Percentiles rank a stretch among this genome's conserved stretches.
These are phyloP conservation scores for Suillus lakei DNA, from an alignment of 768 basidiomycete species.

Conservation along the genomic window DNA sequence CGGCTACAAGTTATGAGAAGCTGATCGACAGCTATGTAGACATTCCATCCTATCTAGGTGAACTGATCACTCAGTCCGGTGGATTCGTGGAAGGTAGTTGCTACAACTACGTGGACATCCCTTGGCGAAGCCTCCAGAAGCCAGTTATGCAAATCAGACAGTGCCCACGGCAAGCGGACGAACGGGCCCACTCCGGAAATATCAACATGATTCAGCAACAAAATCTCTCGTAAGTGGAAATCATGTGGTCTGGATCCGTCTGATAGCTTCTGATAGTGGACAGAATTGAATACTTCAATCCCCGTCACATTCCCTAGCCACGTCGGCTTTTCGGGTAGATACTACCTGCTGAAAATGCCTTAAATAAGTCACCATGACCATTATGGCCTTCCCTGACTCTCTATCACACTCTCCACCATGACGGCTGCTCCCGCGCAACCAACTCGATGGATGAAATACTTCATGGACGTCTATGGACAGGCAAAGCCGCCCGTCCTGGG, in stretches of 20 bases:
- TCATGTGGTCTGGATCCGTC: neutral
- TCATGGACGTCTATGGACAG: slow-evolving; percentile 24
- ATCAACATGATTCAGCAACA: neutral
- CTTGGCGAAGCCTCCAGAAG: neutral
- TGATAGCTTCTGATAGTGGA: neutral
- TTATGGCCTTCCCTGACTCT: neutral
- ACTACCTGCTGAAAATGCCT: neutral
- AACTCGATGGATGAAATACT: slow-evolving; percentile 32
- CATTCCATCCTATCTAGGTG: neutral
- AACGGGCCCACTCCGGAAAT: neutral
- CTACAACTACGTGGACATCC: slow-evolving; percentile 3
- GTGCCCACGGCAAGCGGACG: neutral
- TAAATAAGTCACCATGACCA: neutral
- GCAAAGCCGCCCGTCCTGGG: slow-evolving; percentile 44
- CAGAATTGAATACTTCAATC: neutral
- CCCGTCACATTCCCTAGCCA: slow-evolving; percentile 41
- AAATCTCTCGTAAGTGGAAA: neutral
- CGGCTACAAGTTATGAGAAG: slow-evolving; percentile 14
- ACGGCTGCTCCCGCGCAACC: slow-evolving; percentile 20
- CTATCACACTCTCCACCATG: slow-evolving; percentile 13
- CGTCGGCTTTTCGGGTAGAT: neutral
- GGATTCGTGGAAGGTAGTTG: neutral
- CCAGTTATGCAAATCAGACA: neutral
- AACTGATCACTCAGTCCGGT: neutral
- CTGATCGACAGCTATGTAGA: neutral